Percentiles rank a stretch among this genome's conserved stretches.
These are phyloP conservation scores for Candida freyschussii DNA, from an alignment of 1,139 yeast species.

Conservation along the genomic window DNA sequence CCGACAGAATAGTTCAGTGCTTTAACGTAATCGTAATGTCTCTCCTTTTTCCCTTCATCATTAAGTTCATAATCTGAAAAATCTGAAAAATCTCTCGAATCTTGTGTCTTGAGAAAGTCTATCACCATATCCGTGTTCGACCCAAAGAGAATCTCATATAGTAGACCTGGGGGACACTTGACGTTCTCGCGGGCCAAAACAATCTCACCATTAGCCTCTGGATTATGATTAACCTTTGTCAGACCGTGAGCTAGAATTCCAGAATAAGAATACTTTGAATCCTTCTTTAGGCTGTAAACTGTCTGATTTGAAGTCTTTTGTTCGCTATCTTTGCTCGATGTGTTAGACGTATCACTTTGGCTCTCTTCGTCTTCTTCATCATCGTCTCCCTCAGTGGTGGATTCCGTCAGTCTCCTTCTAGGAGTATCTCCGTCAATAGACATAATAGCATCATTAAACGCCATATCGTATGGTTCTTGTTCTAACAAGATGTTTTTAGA, in stretches of 20 bases:
- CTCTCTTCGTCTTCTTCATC: conserved; percentile 29
- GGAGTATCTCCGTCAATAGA: conserved; percentile 36
- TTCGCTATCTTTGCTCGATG: conserved; percentile 9
- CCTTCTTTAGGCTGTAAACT: conserved; percentile 31
- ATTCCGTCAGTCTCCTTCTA: conserved; percentile 10
- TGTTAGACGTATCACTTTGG: conserved; percentile 13
- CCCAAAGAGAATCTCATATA: conserved; percentile 69
- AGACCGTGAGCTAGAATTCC: conserved; percentile 48
- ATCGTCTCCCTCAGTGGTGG: conserved; percentile 25
- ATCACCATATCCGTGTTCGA: conserved; percentile 49
- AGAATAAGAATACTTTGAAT: conserved; percentile 32
- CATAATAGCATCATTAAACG: conserved; percentile 31
- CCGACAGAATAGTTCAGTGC: conserved; percentile 85
- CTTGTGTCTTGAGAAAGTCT: conserved; percentile 54
- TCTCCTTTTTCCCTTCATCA: conserved; percentile 35
- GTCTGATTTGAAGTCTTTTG: conserved; percentile 17
- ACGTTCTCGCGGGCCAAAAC: conserved; percentile 47
- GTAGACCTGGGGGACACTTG: conserved; percentile 75
- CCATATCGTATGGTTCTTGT: conserved; percentile 9
- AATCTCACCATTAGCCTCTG: conserved; percentile 54
- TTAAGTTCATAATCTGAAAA: conserved; percentile 42
- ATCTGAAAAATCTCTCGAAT: conserved; percentile 61
- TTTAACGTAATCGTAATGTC: conserved; percentile 71
- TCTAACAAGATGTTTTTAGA: conserved; percentile 12
- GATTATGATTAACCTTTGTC: conserved; percentile 43